These are phyloP conservation scores for Candida morakotiae DNA, from an alignment of 805 yeast species.

Conservation along the genomic window DNA sequence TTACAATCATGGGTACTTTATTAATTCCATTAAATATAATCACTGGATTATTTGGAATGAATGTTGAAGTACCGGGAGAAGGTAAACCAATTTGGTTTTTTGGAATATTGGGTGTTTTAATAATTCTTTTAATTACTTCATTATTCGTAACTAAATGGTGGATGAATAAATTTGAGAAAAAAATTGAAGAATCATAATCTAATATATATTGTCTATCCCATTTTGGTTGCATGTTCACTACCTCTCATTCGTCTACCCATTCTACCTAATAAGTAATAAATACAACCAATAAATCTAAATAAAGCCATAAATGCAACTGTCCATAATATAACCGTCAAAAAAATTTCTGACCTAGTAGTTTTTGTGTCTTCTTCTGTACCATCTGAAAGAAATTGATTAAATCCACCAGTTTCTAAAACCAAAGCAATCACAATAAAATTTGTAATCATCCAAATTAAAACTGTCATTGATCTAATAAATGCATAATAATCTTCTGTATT, in stretches of 20 bases:
- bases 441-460: conserved; percentile 42
- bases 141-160: too few relatives aligned
- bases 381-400: conserved; percentile 31
- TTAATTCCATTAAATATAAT: conserved; percentile 87
- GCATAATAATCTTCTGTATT: conserved; percentile 45
- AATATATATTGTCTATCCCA: conserved; percentile 1
- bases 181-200: background rate
- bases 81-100: conserved; percentile 25
- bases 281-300: conserved; percentile 53
- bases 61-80: conserved; percentile 81
- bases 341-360: conserved; percentile 35
- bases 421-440: conserved; percentile 39
- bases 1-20: conserved; percentile 85
- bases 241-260: conserved; percentile 14
- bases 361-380: conserved; percentile 23
- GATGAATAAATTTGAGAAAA: too few relatives aligned
- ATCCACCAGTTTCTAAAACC: conserved; percentile 42
- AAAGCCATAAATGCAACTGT: conserved; percentile 58
- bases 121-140: conserved; percentile 12
- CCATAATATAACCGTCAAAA: conserved; percentile 55
- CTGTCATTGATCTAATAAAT: conserved; percentile 42
- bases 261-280: conserved; percentile 41
- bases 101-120: conserved; percentile 27
- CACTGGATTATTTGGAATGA: conserved; percentile 95
- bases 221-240: conserved; percentile 11